These are phyloP conservation scores for sweet orange (Citrus sinensis) DNA, from an alignment of 345 rosid genomes.

Conservation along the genomic window DNA sequence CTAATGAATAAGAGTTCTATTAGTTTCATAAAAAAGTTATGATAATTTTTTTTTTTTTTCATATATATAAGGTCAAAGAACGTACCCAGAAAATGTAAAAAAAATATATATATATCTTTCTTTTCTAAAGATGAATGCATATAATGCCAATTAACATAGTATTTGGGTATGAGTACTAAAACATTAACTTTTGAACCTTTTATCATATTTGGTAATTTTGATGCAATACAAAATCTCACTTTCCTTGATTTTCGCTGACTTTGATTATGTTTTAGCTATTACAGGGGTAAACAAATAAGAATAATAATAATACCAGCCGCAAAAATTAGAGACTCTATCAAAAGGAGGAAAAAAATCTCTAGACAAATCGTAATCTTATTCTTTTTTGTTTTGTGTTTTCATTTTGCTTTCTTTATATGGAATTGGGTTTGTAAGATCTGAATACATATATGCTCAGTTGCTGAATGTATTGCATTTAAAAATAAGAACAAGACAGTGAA, in stretches of 20 bases:
- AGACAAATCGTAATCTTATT: background rate
- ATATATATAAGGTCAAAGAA: too few species aligned
- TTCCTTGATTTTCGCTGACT: slow-evolving; percentile 1
- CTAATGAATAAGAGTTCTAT: too few species aligned
- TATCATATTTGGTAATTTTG: background rate
- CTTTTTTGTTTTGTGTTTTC: background rate
- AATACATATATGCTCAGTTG: too few species aligned
- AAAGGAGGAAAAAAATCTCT: background rate
- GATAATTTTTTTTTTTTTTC: too few species aligned
- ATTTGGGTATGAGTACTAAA: too few species aligned
- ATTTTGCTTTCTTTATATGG: background rate
- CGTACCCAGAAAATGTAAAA: too few species aligned
- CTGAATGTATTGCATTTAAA: too few species aligned
- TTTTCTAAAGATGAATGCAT: background rate
- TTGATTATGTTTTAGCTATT: background rate
- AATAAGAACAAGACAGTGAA: background rate
- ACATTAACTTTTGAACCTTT: background rate
- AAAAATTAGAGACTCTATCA: background rate
- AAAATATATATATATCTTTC: too few species aligned
- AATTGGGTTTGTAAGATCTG: background rate
- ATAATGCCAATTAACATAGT: too few species aligned
- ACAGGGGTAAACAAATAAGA: background rate
- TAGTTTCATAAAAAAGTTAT: too few species aligned
- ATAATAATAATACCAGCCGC: background rate
- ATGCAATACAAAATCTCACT: background rate